Evolutionary conservation across 2,329 filamentous ascomycete species (phyloP).

Genomic region (Lecanicillium sp.): DNA sequence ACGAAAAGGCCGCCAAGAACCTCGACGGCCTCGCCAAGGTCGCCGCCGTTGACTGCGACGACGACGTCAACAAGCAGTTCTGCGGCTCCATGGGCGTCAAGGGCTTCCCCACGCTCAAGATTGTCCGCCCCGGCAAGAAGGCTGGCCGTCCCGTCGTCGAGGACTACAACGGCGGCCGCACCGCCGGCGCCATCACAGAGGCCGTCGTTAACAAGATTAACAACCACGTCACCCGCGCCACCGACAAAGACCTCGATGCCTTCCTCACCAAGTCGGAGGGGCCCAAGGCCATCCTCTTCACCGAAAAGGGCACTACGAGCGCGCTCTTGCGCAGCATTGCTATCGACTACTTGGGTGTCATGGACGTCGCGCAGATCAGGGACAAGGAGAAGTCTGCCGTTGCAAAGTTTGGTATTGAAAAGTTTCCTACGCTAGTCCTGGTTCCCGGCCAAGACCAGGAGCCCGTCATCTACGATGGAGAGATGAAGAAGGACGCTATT

Average conservation of each 20-base stretch:
- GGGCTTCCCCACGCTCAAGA: slow-evolving; percentile 95
- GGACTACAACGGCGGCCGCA: slow-evolving; percentile 81
- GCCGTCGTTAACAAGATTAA: slow-evolving; percentile 81
- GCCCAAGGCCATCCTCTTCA: slow-evolving; percentile 86
- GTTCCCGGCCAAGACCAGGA: slow-evolving; percentile 66
- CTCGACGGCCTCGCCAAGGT: slow-evolving; percentile 92
- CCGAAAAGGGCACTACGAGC: slow-evolving; percentile 84
- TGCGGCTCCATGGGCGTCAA: slow-evolving; percentile 82
- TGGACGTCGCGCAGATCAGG: slow-evolving; percentile 76
- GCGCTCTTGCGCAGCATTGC: slow-evolving; percentile 77
- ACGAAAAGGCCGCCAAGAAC: slow-evolving; percentile 86
- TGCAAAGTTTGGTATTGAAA: slow-evolving; percentile 66
- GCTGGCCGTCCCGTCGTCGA: slow-evolving; percentile 69
- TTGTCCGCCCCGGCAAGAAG: slow-evolving; percentile 80
- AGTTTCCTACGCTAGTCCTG: slow-evolving; percentile 76
- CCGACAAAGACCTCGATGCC: slow-evolving; percentile 69
- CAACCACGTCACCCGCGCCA: slow-evolving; percentile 79
- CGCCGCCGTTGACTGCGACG: slow-evolving; percentile 90
- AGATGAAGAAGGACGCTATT: slow-evolving; percentile 78
- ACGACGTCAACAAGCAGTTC: slow-evolving; percentile 82
- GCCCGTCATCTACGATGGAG: slow-evolving; percentile 68
- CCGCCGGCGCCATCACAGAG: slow-evolving; percentile 81
- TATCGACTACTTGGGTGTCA: slow-evolving; percentile 79
- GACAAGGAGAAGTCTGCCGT: slow-evolving; percentile 70
- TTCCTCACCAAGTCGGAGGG: slow-evolving; percentile 65